Conservation (phyloP, 139 green algal species). For the Picochlorum sp. region DNA sequence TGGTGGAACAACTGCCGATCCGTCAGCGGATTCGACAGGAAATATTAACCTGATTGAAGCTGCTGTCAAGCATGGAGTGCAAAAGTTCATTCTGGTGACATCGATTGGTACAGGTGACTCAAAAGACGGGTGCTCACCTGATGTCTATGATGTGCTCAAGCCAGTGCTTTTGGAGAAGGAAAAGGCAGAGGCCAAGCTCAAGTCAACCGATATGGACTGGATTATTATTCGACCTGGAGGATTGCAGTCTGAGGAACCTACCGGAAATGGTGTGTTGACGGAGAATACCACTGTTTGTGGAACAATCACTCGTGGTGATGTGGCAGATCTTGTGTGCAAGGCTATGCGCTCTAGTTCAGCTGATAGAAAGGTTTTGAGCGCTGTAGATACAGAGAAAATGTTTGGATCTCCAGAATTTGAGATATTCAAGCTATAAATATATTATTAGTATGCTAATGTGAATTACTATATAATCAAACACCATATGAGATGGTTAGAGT, state of each 20-base stretch:
- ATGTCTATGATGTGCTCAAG: slow-evolving; percentile 88
- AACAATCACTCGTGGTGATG: slow-evolving; percentile 77
- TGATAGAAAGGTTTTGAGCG: slow-evolving; percentile 63
- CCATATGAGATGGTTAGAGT: not conserved
- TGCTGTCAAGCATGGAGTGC: slow-evolving; percentile 75
- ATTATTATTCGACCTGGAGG: slow-evolving; percentile 91
- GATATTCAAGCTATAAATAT: slow-evolving; percentile 36
- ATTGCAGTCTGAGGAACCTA: slow-evolving; percentile 76
- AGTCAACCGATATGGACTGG: slow-evolving; percentile 55
- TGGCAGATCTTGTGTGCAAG: slow-evolving; percentile 71
- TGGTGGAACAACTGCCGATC: slow-evolving; percentile 69
- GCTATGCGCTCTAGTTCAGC: slow-evolving; percentile 65
- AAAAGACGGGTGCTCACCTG: slow-evolving; percentile 51
- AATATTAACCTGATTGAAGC: slow-evolving; percentile 97
- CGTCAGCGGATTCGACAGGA: slow-evolving; percentile 65
- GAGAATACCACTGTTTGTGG: slow-evolving; percentile 72
- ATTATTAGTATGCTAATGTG: too few species aligned
- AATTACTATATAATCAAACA: too few species aligned
- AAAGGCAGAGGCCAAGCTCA: slow-evolving; percentile 79
- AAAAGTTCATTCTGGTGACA: slow-evolving; percentile 96
- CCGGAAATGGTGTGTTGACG: slow-evolving; percentile 76
- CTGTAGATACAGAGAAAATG: slow-evolving; percentile 51
- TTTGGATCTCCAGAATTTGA: slow-evolving; percentile 43
- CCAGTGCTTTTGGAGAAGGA: slow-evolving; percentile 91
- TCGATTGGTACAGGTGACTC: slow-evolving; percentile 82